Evolutionary conservation across 768 basidiomycete species (phyloP), one percentile per base, ranked within the genome.

Genomic region (Pulveroboletus frians): DNA sequence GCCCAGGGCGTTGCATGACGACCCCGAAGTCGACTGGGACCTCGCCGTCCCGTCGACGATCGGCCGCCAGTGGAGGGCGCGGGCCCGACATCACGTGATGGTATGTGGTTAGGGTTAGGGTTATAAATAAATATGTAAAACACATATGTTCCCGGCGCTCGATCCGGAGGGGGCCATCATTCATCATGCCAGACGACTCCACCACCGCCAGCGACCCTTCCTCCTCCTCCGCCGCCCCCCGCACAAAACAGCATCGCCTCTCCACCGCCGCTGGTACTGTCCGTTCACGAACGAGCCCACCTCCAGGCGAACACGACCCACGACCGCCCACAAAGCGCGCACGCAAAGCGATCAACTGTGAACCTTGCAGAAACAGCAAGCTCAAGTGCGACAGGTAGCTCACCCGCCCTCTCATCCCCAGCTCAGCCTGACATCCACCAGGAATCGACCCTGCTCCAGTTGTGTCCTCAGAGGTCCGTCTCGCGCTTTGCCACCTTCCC

Each of bases 281-380:
- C 36, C 76, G 81, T 46, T 73, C 73, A 18, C 65, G 81, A 47
- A 72, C 77, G 0, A 62, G 59, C 27, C 66, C 66, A 0, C 77
- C 80, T 1, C 79, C 80, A 13, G 71, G 68, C 31, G 80, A 81
- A 18, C 75, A 74, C 39, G 83, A 84, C 61, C 74, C 76, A 21
- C 74, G 81, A 0, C 84, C 84, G 0, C 85, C 87, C 3, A 81
- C 87, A 20, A 92, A 91, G 68, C 83, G 89, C 39, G 85, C 89
- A 0, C 76, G 89, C 51, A 91, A 91, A 63, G 88, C 89, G 15
- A 89, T 92, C 58, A 92, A 92, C 70, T 92, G 89, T 62, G 88
- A 89, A 59, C 89, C 89, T 3, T 92, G 89, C 71, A 77, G 89
- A 62, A 85, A 83, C 58, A 87, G 84, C 74, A 89, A 91, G 70